These are phyloP conservation scores for Puccinia coronata DNA, from an alignment of 1,284 basidiomycete genomes.

Conservation along the genomic window DNA sequence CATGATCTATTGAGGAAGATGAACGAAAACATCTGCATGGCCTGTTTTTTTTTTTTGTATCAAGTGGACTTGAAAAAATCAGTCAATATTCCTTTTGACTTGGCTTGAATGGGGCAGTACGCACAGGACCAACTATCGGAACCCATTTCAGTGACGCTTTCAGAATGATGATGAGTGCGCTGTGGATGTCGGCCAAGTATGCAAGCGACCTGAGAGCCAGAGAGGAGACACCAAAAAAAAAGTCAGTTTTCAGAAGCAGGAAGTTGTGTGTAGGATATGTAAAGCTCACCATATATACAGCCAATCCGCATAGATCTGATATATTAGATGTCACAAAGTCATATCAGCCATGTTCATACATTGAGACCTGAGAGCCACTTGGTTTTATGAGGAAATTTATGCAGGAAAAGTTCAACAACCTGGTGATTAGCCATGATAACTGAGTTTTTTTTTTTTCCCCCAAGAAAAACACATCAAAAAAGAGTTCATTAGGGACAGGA, in stretches of 20 bases:
- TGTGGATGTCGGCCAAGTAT: constrained; percentile 72
- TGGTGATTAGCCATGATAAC: constrained; percentile 56
- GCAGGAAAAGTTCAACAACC: constrained; percentile 38
- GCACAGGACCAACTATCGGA: constrained; percentile 82
- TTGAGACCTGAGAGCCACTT: background rate
- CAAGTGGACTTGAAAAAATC: background rate
- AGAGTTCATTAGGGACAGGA: background rate
- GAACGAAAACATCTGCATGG: constrained; percentile 88
- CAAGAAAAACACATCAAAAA: background rate
- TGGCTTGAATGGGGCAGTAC: constrained; percentile 53
- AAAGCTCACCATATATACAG: constrained; percentile 79
- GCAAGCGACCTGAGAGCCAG: constrained; percentile 63
- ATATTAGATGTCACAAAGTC: no score
- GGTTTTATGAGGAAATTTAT: background rate
- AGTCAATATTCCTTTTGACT: background rate
- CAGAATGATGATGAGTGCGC: constrained; percentile 79
- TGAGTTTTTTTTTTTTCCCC: background rate
- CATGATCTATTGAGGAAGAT: constrained; percentile 84
- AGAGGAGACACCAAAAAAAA: background rate
- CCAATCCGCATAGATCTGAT: constrained; percentile 83
- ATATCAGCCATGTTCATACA: no score
- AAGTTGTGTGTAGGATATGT: background rate
- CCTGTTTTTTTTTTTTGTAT: constrained; percentile 60
- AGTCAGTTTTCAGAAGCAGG: background rate
- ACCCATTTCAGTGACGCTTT: constrained; percentile 86